Percentiles rank a stretch among this genome's conserved stretches.
Conservation (phyloP, 805 yeast genomes). For the Barnettozyma wickerhamii region DNA sequence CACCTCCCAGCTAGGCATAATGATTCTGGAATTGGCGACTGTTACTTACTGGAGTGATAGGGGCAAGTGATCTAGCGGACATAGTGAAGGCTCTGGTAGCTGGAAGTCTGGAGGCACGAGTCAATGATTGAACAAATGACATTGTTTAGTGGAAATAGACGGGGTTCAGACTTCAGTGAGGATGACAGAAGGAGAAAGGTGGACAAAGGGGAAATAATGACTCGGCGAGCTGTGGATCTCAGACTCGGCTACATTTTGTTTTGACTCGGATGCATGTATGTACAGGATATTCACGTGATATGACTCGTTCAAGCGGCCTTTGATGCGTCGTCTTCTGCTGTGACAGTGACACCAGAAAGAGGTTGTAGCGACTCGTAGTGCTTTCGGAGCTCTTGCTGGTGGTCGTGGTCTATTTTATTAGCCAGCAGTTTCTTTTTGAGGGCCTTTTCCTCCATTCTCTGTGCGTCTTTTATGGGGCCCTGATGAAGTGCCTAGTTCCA, state of each 20-base stretch:
- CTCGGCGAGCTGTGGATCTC: too few relatives aligned
- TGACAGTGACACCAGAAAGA: constrained; percentile 45
- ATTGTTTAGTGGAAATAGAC: constrained; percentile 5
- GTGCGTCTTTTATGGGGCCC: constrained; percentile 84
- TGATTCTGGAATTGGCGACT: not conserved
- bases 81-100: constrained; percentile 15
- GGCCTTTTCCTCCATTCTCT: constrained; percentile 35
- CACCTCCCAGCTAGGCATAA: not conserved
- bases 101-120: constrained; percentile 21
- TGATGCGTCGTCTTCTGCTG: constrained; percentile 27
- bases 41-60: constrained; percentile 33
- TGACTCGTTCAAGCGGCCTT: not conserved
- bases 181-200: too few relatives aligned
- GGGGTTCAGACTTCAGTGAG: too few relatives aligned
- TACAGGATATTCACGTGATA: not conserved
- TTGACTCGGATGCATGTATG: not conserved
- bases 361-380: constrained; percentile 62
- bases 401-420: constrained; percentile 62
- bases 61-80: constrained; percentile 27
- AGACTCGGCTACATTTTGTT: too few relatives aligned
- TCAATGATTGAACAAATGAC: constrained; percentile 23
- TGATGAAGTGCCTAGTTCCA: constrained; percentile 53
- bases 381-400: constrained; percentile 56
- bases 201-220: too few relatives aligned
- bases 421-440: constrained; percentile 28